Evolutionary conservation across 2,329 filamentous ascomycete species (phyloP).

Genomic region (Penicillium sp.): DNA sequence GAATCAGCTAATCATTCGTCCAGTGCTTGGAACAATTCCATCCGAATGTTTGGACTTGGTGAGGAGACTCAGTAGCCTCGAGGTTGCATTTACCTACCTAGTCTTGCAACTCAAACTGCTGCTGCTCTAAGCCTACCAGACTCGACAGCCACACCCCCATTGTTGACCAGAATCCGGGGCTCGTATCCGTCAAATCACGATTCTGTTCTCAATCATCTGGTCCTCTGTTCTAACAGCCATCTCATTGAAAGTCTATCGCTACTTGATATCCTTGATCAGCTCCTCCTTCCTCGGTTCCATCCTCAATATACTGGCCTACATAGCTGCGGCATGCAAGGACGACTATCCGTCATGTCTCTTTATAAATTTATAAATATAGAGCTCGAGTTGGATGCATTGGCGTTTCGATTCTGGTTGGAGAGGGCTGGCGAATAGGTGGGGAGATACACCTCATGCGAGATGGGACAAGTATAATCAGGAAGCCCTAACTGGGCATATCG

Average conservation of each 20-base stretch:
- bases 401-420: neutral
- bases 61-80: slow-evolving; percentile 40
- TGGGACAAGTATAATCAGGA: neutral
- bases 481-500: neutral
- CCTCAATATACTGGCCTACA: neutral
- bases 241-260: neutral
- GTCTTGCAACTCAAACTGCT: neutral
- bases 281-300: neutral
- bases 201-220: neutral
- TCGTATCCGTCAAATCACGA: neutral
- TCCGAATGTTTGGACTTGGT: slow-evolving; percentile 76
- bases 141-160: neutral
- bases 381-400: neutral
- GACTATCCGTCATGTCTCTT: neutral
- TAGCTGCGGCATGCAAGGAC: neutral
- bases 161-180: neutral
- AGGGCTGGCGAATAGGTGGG: neutral
- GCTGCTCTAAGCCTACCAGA: neutral
- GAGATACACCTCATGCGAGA: neutral
- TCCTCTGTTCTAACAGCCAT: neutral
- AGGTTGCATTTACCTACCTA: neutral
- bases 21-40: slow-evolving; percentile 79
- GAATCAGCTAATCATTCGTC: slow-evolving; percentile 30
- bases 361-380: neutral
- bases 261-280: neutral